Evolutionary conservation across 1,284 basidiomycete genomes (phyloP).

Genomic region (Cryptococcus sp.): DNA sequence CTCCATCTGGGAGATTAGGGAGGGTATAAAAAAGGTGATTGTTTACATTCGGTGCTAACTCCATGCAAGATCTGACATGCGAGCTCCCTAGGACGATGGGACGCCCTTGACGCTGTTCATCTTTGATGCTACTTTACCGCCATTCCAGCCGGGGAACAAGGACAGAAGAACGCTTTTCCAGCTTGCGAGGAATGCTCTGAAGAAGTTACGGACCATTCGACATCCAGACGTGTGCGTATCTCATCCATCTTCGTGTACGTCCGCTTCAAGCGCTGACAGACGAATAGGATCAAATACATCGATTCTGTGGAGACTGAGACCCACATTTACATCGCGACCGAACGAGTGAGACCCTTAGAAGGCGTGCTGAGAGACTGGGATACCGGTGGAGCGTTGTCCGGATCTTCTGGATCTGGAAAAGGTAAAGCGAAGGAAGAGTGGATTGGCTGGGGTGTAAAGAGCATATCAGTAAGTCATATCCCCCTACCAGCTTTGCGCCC

Average conservation of each 20-base stretch:
- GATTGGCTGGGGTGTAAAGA: conserved; percentile 90
- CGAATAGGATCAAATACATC: conserved; percentile 76
- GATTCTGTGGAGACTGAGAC: conserved; percentile 87
- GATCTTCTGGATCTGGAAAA: conserved; percentile 36
- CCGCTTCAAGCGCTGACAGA: neutral
- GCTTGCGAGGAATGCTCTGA: conserved; percentile 85
- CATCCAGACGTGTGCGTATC: conserved; percentile 77
- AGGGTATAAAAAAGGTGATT: conserved; percentile 80
- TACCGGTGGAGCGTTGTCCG: conserved; percentile 34
- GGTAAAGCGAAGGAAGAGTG: conserved; percentile 76
- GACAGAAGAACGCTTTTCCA: conserved; percentile 66
- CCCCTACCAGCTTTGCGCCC: neutral
- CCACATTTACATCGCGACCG: conserved; percentile 89
- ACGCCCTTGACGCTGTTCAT: conserved; percentile 82
- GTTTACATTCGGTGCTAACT: conserved; percentile 9
- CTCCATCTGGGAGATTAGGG: conserved; percentile 81
- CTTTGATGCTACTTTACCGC: conserved; percentile 65
- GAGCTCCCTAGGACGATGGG: conserved; percentile 72
- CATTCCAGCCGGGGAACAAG: conserved; percentile 51
- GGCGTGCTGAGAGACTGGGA: conserved; percentile 65
- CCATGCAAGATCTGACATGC: conserved; percentile 4
- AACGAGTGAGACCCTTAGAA: conserved; percentile 78
- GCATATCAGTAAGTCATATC: conserved; percentile 71
- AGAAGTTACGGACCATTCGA: conserved; percentile 85
- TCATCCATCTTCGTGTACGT: no score